Evolutionary conservation across 208 protist genomes (phyloP).

Genomic region (Novymonas esmeraldas): DNA sequence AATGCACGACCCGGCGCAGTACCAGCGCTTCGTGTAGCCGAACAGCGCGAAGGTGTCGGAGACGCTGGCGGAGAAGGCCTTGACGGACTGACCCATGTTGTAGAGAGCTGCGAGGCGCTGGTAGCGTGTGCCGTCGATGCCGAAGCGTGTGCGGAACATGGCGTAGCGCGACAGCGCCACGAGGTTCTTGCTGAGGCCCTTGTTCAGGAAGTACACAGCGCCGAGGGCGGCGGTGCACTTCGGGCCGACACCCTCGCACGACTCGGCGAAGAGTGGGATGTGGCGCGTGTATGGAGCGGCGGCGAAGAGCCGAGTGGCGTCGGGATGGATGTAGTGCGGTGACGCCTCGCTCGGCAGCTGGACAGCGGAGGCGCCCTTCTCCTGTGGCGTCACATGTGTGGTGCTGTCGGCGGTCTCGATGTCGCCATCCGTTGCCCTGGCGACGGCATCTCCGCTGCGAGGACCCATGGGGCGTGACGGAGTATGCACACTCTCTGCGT

Average conservation of each 20-base stretch:
- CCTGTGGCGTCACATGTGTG: neutral
- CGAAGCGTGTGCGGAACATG: slow-evolving; percentile 49
- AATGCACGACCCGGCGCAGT: slow-evolving; percentile 47
- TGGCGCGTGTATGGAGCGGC: slow-evolving; percentile 17
- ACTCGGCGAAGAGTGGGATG: slow-evolving; percentile 45
- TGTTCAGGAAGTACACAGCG: slow-evolving; percentile 47
- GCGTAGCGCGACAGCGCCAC: slow-evolving; percentile 38
- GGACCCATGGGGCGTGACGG: neutral
- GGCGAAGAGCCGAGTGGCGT: slow-evolving; percentile 24
- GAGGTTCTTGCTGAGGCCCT: slow-evolving; percentile 46
- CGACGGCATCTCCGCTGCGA: too few species aligned
- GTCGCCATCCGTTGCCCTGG: neutral
- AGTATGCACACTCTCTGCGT: neutral
- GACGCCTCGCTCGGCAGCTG: neutral
- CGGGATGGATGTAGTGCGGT: slow-evolving; percentile 31
- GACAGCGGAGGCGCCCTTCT: neutral
- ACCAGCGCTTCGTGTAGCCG: slow-evolving; percentile 75
- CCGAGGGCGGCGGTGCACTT: slow-evolving; percentile 35
- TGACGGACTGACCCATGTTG: slow-evolving; percentile 59
- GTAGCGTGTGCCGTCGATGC: slow-evolving; percentile 42
- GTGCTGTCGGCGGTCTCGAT: neutral
- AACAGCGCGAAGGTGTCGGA: slow-evolving; percentile 58
- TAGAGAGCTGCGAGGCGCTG: slow-evolving; percentile 50
- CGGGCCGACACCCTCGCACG: slow-evolving; percentile 38
- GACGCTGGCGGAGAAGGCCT: slow-evolving; percentile 53